Evolutionary conservation across 345 rosid species (phyloP).

Genomic region (Aethionema arabicum): DNA sequence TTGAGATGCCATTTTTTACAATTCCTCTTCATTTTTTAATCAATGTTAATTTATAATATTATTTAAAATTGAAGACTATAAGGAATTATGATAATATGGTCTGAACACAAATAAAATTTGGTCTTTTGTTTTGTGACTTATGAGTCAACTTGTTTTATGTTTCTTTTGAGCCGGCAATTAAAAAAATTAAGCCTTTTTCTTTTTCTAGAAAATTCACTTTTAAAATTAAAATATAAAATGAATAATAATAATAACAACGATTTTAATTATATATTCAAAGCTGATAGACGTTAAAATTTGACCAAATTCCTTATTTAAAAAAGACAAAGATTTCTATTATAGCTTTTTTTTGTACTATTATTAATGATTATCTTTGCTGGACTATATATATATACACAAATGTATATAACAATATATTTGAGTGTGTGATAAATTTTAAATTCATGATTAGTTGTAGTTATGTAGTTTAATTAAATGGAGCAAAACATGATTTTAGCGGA

Average conservation of each 20-base stretch:
- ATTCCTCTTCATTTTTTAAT: no score
- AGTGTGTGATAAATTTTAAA: no score
- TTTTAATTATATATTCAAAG: slow-evolving; percentile 6
- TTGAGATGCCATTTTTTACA: no score
- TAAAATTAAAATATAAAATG: slow-evolving; percentile 10
- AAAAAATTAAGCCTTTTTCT: slow-evolving; percentile 13
- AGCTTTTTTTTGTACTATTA: not conserved
- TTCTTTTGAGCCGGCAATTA: slow-evolving; percentile 33
- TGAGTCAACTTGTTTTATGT: slow-evolving; percentile 30
- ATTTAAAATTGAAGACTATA: slow-evolving; percentile 2
- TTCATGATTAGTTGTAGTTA: no score
- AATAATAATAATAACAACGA: not conserved
- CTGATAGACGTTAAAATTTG: slow-evolving; percentile 29
- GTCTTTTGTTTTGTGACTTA: not conserved
- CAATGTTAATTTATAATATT: no score
- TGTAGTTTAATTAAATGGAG: no score
- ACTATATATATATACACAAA: not conserved
- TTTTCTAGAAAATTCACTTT: slow-evolving; percentile 26
- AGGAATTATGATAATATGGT: not conserved
- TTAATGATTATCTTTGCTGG: not conserved
- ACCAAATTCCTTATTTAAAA: slow-evolving; percentile 17
- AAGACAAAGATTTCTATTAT: not conserved
- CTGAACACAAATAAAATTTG: slow-evolving; percentile 15
- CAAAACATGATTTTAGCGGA: no score
- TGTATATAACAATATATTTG: no score